phyloP scores from a whole-genome alignment of 208 protist genomes.

The Phytomonas sp. region DNA sequence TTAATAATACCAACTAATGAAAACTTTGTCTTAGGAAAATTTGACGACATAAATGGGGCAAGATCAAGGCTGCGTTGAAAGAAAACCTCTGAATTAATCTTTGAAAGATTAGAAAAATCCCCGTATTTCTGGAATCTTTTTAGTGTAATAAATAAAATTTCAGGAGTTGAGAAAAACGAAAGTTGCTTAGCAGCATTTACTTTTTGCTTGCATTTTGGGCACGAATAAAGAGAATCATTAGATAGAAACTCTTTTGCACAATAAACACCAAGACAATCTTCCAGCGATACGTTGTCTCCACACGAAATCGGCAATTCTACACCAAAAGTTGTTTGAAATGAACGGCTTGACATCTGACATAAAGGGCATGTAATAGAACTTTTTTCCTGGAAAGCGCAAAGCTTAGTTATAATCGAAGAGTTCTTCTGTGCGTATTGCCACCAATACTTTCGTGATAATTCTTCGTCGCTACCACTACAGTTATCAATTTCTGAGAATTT shows the following conservation, averaged over 20 bases:
- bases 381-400: slow-evolving; percentile 74
- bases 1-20: slow-evolving; percentile 81
- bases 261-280: slow-evolving; percentile 74
- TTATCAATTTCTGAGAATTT: slow-evolving; percentile 59
- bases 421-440: slow-evolving; percentile 79
- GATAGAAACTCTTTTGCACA: slow-evolving; percentile 68
- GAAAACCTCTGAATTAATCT: slow-evolving; percentile 42
- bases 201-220: slow-evolving; percentile 46
- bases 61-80: slow-evolving; percentile 70
- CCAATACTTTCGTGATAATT: slow-evolving; percentile 74
- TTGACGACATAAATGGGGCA: slow-evolving; percentile 35
- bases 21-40: slow-evolving; percentile 46
- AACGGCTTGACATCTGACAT: slow-evolving; percentile 51
- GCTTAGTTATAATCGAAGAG: slow-evolving; percentile 88
- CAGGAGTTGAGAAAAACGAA: slow-evolving; percentile 59
- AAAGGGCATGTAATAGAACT: slow-evolving; percentile 55
- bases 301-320: slow-evolving; percentile 68
- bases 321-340: slow-evolving; percentile 46
- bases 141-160: slow-evolving; percentile 77
- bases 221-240: slow-evolving; percentile 56
- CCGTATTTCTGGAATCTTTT: slow-evolving; percentile 73
- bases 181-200: slow-evolving; percentile 74
- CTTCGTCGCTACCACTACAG: slow-evolving; percentile 46
- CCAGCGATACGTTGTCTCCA: slow-evolving; percentile 24
- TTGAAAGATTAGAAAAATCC: slow-evolving; percentile 71